Conservation (phyloP, 495 filamentous ascomycete genomes). For the Annulohypoxylon bovei region DNA sequence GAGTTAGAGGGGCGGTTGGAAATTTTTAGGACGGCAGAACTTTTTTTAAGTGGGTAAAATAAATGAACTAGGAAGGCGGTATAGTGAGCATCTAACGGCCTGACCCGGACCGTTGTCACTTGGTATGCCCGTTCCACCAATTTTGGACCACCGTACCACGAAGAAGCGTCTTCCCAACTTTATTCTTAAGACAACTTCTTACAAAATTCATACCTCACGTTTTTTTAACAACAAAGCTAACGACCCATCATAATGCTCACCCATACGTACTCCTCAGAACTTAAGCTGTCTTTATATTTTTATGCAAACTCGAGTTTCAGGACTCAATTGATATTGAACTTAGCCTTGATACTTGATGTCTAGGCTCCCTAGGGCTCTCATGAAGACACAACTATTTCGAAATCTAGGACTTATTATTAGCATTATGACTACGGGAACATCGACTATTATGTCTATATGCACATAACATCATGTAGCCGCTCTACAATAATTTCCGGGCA, state of each 20-base stretch:
- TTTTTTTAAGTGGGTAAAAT: conserved; percentile 21
- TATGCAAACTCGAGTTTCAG: neutral
- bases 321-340: neutral
- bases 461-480: too few species aligned
- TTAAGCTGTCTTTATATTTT: neutral
- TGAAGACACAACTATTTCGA: too few species aligned
- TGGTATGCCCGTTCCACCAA: neutral
- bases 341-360: neutral
- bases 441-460: too few species aligned
- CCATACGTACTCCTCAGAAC: neutral
- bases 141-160: neutral
- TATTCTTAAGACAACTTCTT: neutral
- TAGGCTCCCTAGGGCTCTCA: neutral
- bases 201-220: neutral
- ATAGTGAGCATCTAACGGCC: neutral
- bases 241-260: neutral
- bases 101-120: neutral
- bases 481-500: too few species aligned
- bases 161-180: neutral
- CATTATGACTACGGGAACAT: too few species aligned
- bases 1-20: conserved; percentile 32
- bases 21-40: conserved; percentile 42
- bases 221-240: neutral
- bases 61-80: conserved; percentile 17
- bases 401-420: too few species aligned